Evolutionary conservation across 2,329 filamentous ascomycete species (phyloP), one percentile per base, ranked within the genome.

Genomic region (Claviceps lovelessii): DNA sequence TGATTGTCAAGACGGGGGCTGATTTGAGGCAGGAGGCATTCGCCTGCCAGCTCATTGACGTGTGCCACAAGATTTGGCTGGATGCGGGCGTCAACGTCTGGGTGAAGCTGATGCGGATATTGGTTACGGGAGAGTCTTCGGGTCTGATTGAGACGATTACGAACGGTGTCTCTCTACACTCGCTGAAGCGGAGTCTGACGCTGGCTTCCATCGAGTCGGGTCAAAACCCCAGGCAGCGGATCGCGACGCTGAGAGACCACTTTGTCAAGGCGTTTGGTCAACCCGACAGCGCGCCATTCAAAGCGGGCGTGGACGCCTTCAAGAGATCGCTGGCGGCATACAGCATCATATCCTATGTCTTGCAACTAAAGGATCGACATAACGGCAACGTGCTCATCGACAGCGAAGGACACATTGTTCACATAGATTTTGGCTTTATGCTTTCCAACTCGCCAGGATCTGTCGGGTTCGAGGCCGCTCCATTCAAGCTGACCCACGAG

Each of bases 381-480:
- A 93, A 93, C 65, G 88, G 88, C 54, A 93, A 93, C 64, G 85
- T 93, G 15, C 77, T 93, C 57, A 86, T 93, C 62, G 88, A 91
- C 68, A 89, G 86, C 63, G 84, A 88, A 67, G 88, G 88, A 10
- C 88, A 93, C 65, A 90, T 91, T 55, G 83, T 93, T 57, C 88
- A 93, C 65, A 93, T 93, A 58, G 88, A 93, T 68, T 93, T 93
- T 68, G 88, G 88, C 54, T 93, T 93, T 67, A 91, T 93, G 86
- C 75, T 93, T 39, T 90, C 86, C 49, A 93, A 93, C 68, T 90
- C 86, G 1, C 88, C 88, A 0, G 88, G 88, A 0, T 86, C 83
- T 9, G 87, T 93, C 65, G 87, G 86, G 2, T 93, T 93, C 62
- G 88, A 93, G 70, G 88, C 88, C 15, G 88, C 88, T 5, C 88